Evolutionary conservation across 106 monocot genomes (phyloP), one percentile per base, ranked within the genome.

Genomic region (Gastrodia elata): DNA sequence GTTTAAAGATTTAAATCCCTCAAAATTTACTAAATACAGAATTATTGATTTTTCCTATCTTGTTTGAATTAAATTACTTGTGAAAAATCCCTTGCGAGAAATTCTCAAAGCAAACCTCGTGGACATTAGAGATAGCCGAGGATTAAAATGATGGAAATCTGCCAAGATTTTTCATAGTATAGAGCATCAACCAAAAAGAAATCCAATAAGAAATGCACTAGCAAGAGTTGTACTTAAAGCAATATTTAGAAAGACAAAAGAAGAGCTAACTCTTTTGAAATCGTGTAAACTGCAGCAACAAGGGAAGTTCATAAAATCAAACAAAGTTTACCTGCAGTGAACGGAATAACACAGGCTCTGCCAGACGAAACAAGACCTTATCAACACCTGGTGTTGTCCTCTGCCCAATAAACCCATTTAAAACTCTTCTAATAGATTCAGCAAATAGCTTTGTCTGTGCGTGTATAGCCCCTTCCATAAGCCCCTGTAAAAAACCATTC

Each of bases 311-410:
- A 70, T 5, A 71, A 10, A 71, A 73, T 10, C 18, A 30, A 33
- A 71, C 58, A 13, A 39, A 18, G 52, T 5, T 39, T 25, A 90
- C 91, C 98, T 99, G 98, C 68, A 99, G 76, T 0, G 98, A 99
- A 11, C 98, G 86, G 70, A 99, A 99, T n/a, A 99, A 70, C 72
- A 99, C 64, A 39, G 98, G 98, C 76, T 99, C 91, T 0, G 81
- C 84, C 20, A 99, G 75, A 28, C 85, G 85, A 34, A 87, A 93
- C 15, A 99, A 76, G 20, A 99, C 85, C 82, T 93, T 93, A 65
- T 99, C 93, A 26, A 99, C 93, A 37, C 91, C 93, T 39, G 79
- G 80, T n/a, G 82, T 85, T 4, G 87, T 77, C 76, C 93, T 91
- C 37, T 89, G 86, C 39, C 85, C 80, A 11, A 99, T 39, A 74